Conservation (phyloP, 2,329 filamentous ascomycete species). For the Fusarium nelsonii region DNA sequence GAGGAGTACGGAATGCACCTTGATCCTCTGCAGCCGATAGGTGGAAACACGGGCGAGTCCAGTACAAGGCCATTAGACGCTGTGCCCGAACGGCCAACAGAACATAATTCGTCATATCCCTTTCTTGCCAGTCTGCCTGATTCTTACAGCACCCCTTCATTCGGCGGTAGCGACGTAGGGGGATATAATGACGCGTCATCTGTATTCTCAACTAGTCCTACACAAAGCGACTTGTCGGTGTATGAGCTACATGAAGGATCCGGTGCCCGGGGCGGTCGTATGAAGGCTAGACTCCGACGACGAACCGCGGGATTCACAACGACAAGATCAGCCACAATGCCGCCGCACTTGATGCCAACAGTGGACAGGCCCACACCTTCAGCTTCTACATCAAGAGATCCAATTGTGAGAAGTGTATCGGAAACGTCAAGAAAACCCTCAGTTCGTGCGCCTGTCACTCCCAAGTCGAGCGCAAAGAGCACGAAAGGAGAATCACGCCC, state of each 20-base stretch:
- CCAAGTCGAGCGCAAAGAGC: constrained; percentile 1
- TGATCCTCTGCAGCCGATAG: constrained; percentile 17
- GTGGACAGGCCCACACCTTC: constrained; percentile 45
- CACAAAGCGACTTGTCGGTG: constrained; percentile 17
- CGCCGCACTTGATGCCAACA: constrained; percentile 50
- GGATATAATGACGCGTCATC: constrained; percentile 18
- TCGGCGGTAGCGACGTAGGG: constrained; percentile 8
- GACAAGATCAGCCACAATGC: constrained; percentile 48
- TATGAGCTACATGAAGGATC: constrained; percentile 52
- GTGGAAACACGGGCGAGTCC: neutral
- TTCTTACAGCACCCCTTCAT: constrained; percentile 12
- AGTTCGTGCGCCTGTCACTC: neutral
- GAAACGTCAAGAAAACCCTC: constrained; percentile 4
- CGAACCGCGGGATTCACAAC: constrained; percentile 50
- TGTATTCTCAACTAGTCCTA: constrained; percentile 20
- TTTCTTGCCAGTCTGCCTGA: constrained; percentile 9
- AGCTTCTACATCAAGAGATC: constrained; percentile 49
- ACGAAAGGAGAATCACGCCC: constrained; percentile 3
- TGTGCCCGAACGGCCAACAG: constrained; percentile 28
- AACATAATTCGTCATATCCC: constrained; percentile 11
- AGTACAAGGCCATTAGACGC: constrained; percentile 20
- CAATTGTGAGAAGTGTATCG: constrained; percentile 5
- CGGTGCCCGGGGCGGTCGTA: constrained; percentile 44
- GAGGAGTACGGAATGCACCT: constrained; percentile 22
- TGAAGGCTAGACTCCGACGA: constrained; percentile 51